Evolutionary conservation across 306 rosid species (phyloP), one percentile per base, ranked within the genome.

Genomic region (Lathyrus oleraceus): DNA sequence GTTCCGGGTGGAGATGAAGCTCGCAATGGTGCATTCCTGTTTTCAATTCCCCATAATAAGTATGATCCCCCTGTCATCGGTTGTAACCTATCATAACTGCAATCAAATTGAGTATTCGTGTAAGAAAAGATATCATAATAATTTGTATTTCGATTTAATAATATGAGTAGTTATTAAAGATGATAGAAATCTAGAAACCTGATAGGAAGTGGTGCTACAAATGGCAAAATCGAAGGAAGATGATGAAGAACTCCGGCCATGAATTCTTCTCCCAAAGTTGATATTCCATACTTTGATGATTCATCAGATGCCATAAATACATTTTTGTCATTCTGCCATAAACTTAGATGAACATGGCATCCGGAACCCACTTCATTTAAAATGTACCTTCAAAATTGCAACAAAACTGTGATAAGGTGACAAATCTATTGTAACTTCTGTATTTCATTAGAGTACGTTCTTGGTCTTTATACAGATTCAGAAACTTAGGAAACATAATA

Each of bases 241-340:
- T 89, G 96, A 73, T 85, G 58, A 19, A 90, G 74, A 76, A 92
- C 92, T 60, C 98, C 98, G 10, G 98, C 98, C 96, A 92, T 88
- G 77, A 90, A 92, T 77, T 86, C 85, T 73, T 86, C 74, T 60
- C 98, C 98, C 16, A 78, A 14, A 15, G 78, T 77, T 59, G 98
- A 92, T 75, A 92, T 88, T 70, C 96, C 98, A 78, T 86, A 73
- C 76, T 58, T 57, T 49, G 90, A 89, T 45, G 91, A 76, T 75
- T 65, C 82, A 69, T 73, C 84, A 14, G 89, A 78, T 36, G 86
- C 96, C 82, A 81, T 90, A 71, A 86, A 88, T 42, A 86, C 96
- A 79, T 93, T 93, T 81, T 84, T 32, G 28, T 91, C 96, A 51
- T 89, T 83, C 78, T 69, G 85, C 84, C 81, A 85, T 83, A 92